Base-by-base conservation (phyloP, 225 moss, liverwort and hornwort genomes). In the Straminergon stramineum region DNA sequence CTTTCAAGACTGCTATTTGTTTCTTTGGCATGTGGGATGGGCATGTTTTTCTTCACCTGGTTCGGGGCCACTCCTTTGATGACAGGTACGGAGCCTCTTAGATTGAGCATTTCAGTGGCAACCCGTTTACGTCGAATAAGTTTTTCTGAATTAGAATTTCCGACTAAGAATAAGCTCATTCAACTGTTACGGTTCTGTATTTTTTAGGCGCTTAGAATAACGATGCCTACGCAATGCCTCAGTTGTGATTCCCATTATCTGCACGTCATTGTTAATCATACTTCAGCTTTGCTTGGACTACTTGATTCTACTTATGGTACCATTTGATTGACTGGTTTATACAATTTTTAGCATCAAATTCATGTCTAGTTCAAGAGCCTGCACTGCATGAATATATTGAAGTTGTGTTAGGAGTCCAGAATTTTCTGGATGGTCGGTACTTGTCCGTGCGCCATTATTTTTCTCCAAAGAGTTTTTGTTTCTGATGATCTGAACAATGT, bases 1-100 rank as follows among this genome's bases (percentile, higher is more conserved):
- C 94, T 98, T 55, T 98, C 98, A 65, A 94, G 98, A 85, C 87
- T 98, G 87, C 88, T 98, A 65, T 98, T 96, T 89, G 96, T 98
- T 81, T 95, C 98, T 82, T 91, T 98, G 67, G 95, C 95, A 62
- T 98, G 97, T 89, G 98, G 98, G 43, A 73, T 93, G 57, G 90
- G 91, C 88, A 97, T 97, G 98, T 88, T 97, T 83, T 39, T 91
- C 26, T 85, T 96, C 79, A 91, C 91, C 52, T 94, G 91, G 85
- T 83, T 92, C 82, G 94, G 95, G 89, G 94, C 95, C 48, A 92
- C 95, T 82, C 89, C 95, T 82, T 52, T 98, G 90, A 94, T 98
- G 84, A 92, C 95, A 93, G 96, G 96, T 96, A 89, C 21, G n/a
- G 90, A 77, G 63, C 68, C 37, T 68, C 56, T 27, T 62, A 79